A percentile compares a stretch with the other conserved stretches of the same genome.
These are phyloP conservation scores for Macadamia tetraphylla DNA, from an alignment of 164 flowering plant genomes.

Conservation along the genomic window DNA sequence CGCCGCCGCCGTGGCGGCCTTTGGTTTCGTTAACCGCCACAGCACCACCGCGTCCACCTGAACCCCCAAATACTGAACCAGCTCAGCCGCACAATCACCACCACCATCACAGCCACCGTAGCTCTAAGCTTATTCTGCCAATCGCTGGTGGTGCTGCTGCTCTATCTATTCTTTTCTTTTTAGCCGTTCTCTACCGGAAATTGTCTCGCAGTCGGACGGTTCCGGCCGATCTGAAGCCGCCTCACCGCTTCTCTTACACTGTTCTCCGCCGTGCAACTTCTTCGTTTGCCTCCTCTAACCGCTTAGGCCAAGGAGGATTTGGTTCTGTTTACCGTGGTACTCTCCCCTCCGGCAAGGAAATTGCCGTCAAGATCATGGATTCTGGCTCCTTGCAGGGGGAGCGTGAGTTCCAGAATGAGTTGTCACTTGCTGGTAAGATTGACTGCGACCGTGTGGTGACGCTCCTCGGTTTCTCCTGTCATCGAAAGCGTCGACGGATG, in stretches of 20 bases:
- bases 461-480: conserved; percentile 51
- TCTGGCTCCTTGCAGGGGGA: conserved; percentile 79
- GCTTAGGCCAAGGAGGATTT: conserved; percentile 86
- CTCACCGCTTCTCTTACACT: conserved; percentile 54
- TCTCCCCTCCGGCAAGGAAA: conserved; percentile 36
- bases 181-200: conserved; percentile 37
- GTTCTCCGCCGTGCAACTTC: conserved; percentile 67
- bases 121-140: conserved; percentile 14
- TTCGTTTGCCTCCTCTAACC: conserved; percentile 51
- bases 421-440: conserved; percentile 42
- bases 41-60: neutral
- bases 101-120: conserved; percentile 22
- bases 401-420: conserved; percentile 85
- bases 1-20: conserved; percentile 3
- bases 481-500: conserved; percentile 31
- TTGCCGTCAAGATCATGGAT: conserved; percentile 79
- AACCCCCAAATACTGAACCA: neutral
- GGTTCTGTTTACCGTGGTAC: conserved; percentile 68
- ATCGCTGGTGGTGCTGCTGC: conserved; percentile 28
- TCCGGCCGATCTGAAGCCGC: conserved; percentile 55
- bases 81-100: conserved; percentile 12
- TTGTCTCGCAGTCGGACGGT: conserved; percentile 53
- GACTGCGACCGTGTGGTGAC: conserved; percentile 37
- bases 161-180: conserved; percentile 21
- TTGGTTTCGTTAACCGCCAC: conserved; percentile 4